phyloP scores from a whole-genome alignment of 1,139 yeast species.

The Wickerhamomyces sp. region DNA sequence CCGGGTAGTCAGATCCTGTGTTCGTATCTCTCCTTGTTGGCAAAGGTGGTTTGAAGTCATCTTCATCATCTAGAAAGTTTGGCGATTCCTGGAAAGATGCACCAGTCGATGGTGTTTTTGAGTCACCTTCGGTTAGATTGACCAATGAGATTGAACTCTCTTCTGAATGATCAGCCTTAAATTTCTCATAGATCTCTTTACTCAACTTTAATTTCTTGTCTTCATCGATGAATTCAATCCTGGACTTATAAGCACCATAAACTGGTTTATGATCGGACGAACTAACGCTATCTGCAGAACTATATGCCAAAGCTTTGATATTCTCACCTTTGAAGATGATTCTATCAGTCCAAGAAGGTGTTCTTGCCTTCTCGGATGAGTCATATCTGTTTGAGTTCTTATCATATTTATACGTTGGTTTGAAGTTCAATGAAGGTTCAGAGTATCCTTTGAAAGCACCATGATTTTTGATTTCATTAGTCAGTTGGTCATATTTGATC shows the following conservation, averaged over 20 bases:
- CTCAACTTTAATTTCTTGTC: conserved; percentile 44
- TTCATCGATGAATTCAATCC: conserved; percentile 62
- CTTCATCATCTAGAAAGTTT: conserved; percentile 10
- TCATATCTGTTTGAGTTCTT: conserved; percentile 75
- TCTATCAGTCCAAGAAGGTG: conserved; percentile 98
- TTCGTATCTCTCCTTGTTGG: conserved; percentile 8
- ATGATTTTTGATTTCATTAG: conserved; percentile 64
- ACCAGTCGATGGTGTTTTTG: neutral
- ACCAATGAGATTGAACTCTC: conserved; percentile 7
- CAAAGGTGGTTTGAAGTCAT: conserved; percentile 9
- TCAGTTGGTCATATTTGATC: conserved; percentile 71
- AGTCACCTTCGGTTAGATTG: conserved; percentile 2
- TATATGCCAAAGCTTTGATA: conserved; percentile 54
- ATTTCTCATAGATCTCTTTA: conserved; percentile 47
- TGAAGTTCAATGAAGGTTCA: conserved; percentile 71
- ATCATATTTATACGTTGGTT: conserved; percentile 92
- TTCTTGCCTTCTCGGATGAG: conserved; percentile 83
- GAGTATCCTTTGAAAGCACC: conserved; percentile 69
- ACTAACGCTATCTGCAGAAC: conserved; percentile 45
- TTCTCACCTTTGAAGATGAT: conserved; percentile 58
- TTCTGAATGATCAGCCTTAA: conserved; percentile 27
- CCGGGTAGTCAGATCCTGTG: conserved; percentile 7
- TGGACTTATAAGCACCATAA: conserved; percentile 64
- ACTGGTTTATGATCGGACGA: conserved; percentile 93
- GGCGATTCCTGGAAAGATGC: conserved; percentile 3